phyloP scores from a whole-genome alignment of 2,329 filamentous ascomycete genomes.

The Colletotrichum graminicola region DNA sequence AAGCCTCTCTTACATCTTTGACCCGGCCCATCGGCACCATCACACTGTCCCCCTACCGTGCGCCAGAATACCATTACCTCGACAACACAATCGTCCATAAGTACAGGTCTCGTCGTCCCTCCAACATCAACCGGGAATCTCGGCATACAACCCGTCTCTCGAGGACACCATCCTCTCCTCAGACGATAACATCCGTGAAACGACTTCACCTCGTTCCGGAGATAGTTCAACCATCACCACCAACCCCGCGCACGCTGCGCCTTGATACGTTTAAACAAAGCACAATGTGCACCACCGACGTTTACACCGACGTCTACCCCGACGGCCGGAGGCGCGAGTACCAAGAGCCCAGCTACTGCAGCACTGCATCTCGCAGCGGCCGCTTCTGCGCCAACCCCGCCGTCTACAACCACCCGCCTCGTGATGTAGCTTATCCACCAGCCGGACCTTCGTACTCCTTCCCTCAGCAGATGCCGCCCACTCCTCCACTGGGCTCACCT shows the following conservation, averaged over 20 bases:
- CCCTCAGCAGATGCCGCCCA: slow-evolving; percentile 53
- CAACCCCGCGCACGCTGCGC: slow-evolving; percentile 35
- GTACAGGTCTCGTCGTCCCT: slow-evolving; percentile 26
- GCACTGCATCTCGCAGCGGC: slow-evolving; percentile 54
- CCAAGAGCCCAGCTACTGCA: slow-evolving; percentile 54
- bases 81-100: slow-evolving; percentile 36
- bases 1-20: background rate
- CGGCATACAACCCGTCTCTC: background rate
- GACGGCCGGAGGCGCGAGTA: slow-evolving; percentile 56
- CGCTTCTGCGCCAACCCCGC: slow-evolving; percentile 57
- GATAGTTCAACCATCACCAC: slow-evolving; percentile 24
- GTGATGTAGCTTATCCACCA: slow-evolving; percentile 50
- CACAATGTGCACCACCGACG: slow-evolving; percentile 65
- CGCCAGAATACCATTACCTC: slow-evolving; percentile 31
- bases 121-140: slow-evolving; percentile 2
- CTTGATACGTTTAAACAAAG: slow-evolving; percentile 41
- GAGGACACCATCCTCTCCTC: background rate
- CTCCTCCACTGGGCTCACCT: slow-evolving; percentile 51
- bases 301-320: slow-evolving; percentile 61
- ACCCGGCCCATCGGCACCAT: background rate
- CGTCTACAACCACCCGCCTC: slow-evolving; percentile 56
- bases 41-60: slow-evolving; percentile 31
- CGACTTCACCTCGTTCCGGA: slow-evolving; percentile 32
- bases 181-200: slow-evolving; percentile 9
- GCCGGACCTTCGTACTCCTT: slow-evolving; percentile 49